Evolutionary conservation across 2,329 filamentous ascomycete genomes (phyloP), one percentile per base, ranked within the genome.

Genomic region (Monosporascus sp.): DNA sequence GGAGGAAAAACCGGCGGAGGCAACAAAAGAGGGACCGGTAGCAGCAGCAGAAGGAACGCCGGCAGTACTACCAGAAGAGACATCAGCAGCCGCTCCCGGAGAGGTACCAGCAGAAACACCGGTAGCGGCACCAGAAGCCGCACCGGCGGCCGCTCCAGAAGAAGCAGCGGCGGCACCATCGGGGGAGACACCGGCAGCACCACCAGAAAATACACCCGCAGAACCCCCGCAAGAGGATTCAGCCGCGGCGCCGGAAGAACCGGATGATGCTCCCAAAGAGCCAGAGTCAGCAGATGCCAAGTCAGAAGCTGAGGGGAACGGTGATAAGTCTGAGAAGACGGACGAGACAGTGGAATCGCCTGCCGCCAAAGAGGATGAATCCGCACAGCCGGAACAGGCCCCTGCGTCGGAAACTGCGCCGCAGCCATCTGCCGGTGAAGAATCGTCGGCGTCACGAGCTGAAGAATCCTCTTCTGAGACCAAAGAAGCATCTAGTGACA

Each of bases 311-410:
- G 17, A 39, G 17, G 37, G 9, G 9, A 18, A 11, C 6, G 18
- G 9, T 5, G 37, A 18, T 18, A 55, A 49, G 51, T 45, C 31
- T 46, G 37, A 39, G 37, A 18, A 53, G 14, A 34, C 37, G 15
- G 56, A 49, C 38, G 56, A 55, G 15, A 25, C 34, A 17, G 20
- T 31, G 27, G 52, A 60, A n/a, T 47, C 44, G 54, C 58, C 55
- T 39, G 57, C 53, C n/a, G 44, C 39, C 7, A 39, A 36, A 27
- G 38, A 27, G 24, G 50, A 8, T 17, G 57, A 57, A 24, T 14
- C 39, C 22, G 39, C 9, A 20, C 17, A 8, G 18, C n/a, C 39
- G 20, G 20, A 42, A 42, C 39, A 42, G 18, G 20, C 39, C 9
- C 39, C 39, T 14, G 39, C 9, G 18, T 14, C 39, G 11, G 18